phyloP scores from a whole-genome alignment of 352 stramenopile genomes.

The Achlya hypogyna region DNA sequence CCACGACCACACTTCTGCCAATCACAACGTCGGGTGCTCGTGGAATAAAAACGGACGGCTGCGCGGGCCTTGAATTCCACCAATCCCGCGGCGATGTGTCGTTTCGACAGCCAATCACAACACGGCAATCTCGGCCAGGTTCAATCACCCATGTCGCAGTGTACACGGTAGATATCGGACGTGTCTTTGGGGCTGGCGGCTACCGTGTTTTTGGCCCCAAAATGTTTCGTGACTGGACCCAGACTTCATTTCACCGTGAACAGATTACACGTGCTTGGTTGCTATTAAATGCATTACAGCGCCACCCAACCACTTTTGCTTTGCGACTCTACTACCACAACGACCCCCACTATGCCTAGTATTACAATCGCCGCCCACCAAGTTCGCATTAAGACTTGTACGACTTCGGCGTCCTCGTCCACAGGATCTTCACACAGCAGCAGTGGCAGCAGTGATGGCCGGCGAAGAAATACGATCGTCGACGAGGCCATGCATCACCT shows the following conservation, averaged over 20 bases:
- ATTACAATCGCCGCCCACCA: background rate
- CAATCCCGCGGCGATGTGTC: no score
- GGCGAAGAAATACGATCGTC: background rate
- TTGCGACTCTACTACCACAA: background rate
- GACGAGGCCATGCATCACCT: constrained; percentile 3
- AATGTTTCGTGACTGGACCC: background rate
- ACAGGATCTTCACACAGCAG: background rate
- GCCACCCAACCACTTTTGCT: background rate
- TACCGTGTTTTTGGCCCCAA: background rate
- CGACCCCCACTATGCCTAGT: background rate
- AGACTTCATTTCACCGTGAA: constrained; percentile 7
- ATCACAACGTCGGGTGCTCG: background rate
- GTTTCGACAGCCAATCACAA: background rate
- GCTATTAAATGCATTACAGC: background rate
- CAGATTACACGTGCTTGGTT: background rate
- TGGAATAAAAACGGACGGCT: constrained; percentile 14
- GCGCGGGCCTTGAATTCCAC: background rate
- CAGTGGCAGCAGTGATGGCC: background rate
- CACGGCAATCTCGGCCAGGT: no score
- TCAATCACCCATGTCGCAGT: constrained; percentile 3
- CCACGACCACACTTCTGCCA: background rate
- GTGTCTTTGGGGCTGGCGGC: background rate
- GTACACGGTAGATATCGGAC: background rate
- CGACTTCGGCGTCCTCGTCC: background rate
- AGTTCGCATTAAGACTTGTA: background rate